Percentiles rank a stretch among this genome's conserved stretches.
These are phyloP conservation scores for Naganishia albida DNA, from an alignment of 1,284 basidiomycete species.

Conservation along the genomic window DNA sequence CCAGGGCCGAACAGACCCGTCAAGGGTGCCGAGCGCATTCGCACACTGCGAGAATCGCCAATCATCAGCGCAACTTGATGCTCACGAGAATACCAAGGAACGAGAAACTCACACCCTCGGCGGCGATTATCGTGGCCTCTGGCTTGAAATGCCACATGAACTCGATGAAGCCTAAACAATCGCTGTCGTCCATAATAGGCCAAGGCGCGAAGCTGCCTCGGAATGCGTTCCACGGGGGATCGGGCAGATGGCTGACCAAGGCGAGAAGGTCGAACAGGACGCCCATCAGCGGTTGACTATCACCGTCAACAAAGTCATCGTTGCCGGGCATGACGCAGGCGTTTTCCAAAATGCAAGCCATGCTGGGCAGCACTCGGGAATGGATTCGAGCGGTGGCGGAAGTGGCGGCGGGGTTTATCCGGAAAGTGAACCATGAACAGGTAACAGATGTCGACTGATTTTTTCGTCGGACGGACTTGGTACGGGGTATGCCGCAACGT, in stretches of 20 bases:
- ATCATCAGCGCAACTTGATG: too few relatives aligned
- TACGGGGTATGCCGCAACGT: constrained; percentile 4
- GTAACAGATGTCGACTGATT: too few relatives aligned
- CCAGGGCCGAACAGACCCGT: neutral
- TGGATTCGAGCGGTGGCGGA: too few relatives aligned
- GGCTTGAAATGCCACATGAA: constrained; percentile 3
- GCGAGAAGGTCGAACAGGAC: constrained; percentile 4
- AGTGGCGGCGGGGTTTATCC: too few relatives aligned
- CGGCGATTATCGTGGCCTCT: neutral
- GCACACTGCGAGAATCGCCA: neutral
- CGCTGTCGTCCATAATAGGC: neutral
- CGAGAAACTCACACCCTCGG: neutral
- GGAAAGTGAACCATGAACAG: too few relatives aligned
- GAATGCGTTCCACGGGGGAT: neutral
- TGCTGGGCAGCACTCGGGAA: neutral
- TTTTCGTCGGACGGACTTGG: neutral
- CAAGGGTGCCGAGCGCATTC: neutral
- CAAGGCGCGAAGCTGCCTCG: neutral
- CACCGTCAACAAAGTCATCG: neutral
- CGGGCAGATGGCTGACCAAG: constrained; percentile 1
- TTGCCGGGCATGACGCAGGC: neutral
- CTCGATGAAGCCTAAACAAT: constrained; percentile 1
- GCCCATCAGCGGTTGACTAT: neutral
- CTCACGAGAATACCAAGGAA: too few relatives aligned
- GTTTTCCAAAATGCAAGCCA: neutral